Conservation (phyloP, 305 asterid species). For the Ilex paraguariensis region DNA sequence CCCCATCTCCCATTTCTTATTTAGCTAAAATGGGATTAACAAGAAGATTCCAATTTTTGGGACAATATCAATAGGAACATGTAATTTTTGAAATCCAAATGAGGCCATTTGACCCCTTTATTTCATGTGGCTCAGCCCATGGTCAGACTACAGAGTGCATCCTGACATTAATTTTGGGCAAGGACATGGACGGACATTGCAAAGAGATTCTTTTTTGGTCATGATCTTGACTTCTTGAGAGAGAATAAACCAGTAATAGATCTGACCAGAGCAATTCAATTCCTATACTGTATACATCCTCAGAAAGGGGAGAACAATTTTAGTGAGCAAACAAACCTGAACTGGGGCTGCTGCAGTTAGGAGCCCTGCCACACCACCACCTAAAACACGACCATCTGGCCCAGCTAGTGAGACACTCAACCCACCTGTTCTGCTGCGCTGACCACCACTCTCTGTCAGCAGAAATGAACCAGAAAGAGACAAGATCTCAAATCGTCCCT, state of each 20-base stretch:
- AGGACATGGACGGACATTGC: no score
- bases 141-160: no score
- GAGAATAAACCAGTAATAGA: not conserved
- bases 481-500: conserved; percentile 20
- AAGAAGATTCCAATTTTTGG: no score
- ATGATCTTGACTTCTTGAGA: not conserved
- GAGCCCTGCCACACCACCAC: conserved; percentile 18
- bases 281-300: not conserved
- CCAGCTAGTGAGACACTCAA: conserved; percentile 16
- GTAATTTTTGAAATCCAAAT: no score
- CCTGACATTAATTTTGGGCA: no score
- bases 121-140: no score
- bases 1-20: no score
- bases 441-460: conserved; percentile 15
- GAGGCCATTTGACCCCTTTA: no score
- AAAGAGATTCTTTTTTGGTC: no score
- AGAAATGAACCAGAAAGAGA: conserved; percentile 16
- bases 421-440: conserved; percentile 16
- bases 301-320: not conserved
- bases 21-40: no score
- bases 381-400: conserved; percentile 17
- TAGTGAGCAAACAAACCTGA: conserved; percentile 11
- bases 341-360: conserved; percentile 17
- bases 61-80: no score
- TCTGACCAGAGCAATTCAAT: not conserved